phyloP scores from a whole-genome alignment of 192 early-diverging fungal species.

The Chytriomyces confervae region DNA sequence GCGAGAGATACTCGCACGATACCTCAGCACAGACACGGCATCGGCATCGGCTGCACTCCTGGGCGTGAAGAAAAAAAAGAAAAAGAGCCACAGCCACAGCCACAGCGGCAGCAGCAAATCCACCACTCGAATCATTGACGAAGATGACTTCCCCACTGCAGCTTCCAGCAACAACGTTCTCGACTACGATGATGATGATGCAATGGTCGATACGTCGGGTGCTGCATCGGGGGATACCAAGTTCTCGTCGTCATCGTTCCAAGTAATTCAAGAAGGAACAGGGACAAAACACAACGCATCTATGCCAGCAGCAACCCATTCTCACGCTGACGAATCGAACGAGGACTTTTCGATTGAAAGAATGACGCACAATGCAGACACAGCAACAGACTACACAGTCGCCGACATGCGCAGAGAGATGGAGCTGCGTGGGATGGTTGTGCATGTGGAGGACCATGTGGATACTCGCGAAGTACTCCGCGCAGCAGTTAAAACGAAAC shows the following conservation, averaged over 20 bases:
- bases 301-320: too few species aligned
- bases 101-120: slow-evolving; percentile 1
- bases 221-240: background rate
- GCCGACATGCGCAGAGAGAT: background rate
- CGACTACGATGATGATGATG: background rate
- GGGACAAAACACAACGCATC: too few species aligned
- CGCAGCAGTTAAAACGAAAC: slow-evolving; percentile 4
- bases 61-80: slow-evolving; percentile 29
- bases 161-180: background rate
- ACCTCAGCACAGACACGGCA: background rate
- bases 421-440: background rate
- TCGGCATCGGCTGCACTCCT: slow-evolving; percentile 10
- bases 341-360: too few species aligned
- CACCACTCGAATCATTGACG: slow-evolving; percentile 34
- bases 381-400: background rate
- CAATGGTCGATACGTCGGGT: background rate
- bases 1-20: slow-evolving; percentile 14
- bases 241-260: slow-evolving; percentile 42
- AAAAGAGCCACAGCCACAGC: slow-evolving; percentile 29
- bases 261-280: slow-evolving; percentile 48
- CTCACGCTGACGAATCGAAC: too few species aligned
- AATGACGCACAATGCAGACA: too few species aligned
- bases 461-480: slow-evolving; percentile 41
- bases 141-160: slow-evolving; percentile 31
- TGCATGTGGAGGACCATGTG: slow-evolving; percentile 37